A percentile compares a stretch with the other conserved stretches of the same genome.
Evolutionary conservation across 2,329 filamentous ascomycete genomes (phyloP).

Genomic region (Pyrenochaeta sp.): DNA sequence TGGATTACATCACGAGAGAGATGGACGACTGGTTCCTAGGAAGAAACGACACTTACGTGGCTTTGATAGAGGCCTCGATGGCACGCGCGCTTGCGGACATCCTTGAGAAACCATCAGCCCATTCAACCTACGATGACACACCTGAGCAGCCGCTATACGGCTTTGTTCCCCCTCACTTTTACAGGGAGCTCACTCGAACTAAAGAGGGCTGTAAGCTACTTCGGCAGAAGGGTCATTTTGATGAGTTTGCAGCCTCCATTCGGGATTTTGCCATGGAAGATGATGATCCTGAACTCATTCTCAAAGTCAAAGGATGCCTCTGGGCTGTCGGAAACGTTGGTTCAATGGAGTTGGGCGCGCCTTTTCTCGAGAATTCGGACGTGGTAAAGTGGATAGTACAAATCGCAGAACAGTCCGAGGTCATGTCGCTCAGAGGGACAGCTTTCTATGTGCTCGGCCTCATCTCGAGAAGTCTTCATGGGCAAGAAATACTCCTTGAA

Average conservation of each 20-base stretch:
- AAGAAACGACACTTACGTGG: slow-evolving; percentile 94
- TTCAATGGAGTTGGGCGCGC: slow-evolving; percentile 95
- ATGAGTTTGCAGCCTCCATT: slow-evolving; percentile 89
- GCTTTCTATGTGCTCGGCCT: slow-evolving; percentile 95
- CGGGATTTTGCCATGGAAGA: slow-evolving; percentile 84
- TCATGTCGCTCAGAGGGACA: slow-evolving; percentile 92
- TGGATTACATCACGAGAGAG: slow-evolving; percentile 98
- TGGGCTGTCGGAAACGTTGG: slow-evolving; percentile 99
- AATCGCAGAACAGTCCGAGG: slow-evolving; percentile 86
- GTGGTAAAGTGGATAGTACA: slow-evolving; percentile 86
- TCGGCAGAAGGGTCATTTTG: slow-evolving; percentile 92
- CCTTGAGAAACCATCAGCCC: slow-evolving; percentile 63
- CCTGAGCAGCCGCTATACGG: slow-evolving; percentile 59
- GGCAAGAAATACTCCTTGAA: slow-evolving; percentile 87
- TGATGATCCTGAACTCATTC: slow-evolving; percentile 82
- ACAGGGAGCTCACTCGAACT: slow-evolving; percentile 91
- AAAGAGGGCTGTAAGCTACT: slow-evolving; percentile 90
- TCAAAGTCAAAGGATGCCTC: slow-evolving; percentile 94
- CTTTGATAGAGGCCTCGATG: slow-evolving; percentile 92
- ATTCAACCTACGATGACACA: slow-evolving; percentile 52
- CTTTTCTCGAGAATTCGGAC: slow-evolving; percentile 88
- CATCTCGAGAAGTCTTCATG: slow-evolving; percentile 89
- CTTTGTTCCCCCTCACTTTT: slow-evolving; percentile 93
- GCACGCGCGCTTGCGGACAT: slow-evolving; percentile 78
- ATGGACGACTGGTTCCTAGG: slow-evolving; percentile 99